Conservation (phyloP, 148 eudicot genomes). For the Rhododendron ovatum region DNA sequence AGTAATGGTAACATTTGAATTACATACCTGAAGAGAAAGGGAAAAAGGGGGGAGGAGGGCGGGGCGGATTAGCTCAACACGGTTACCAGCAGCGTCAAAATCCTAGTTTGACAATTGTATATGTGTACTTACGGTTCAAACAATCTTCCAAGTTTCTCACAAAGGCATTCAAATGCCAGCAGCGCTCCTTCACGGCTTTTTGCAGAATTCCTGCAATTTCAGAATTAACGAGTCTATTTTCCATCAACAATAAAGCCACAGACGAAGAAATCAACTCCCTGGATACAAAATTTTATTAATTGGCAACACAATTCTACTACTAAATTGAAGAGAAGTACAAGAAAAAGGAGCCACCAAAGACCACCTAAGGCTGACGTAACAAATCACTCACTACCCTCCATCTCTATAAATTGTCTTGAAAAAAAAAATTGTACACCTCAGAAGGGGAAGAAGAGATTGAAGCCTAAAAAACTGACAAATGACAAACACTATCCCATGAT, state of each 20-base stretch:
- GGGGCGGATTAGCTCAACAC: not conserved
- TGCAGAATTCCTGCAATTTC: constrained; percentile 69
- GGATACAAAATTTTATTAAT: not conserved
- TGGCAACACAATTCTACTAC: not conserved
- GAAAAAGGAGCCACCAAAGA: not conserved
- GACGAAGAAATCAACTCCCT: not conserved
- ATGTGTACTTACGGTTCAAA: constrained; percentile 82
- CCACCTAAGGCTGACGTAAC: not conserved
- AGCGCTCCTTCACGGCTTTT: constrained; percentile 89
- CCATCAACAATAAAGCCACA: not conserved
- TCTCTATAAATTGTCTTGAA: not conserved
- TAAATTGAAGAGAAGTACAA: not conserved
- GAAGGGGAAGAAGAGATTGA: not conserved
- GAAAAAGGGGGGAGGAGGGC: not conserved
- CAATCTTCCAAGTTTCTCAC: constrained; percentile 92
- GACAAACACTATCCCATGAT: not conserved
- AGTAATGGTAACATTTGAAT: constrained; percentile 88
- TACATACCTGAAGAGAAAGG: constrained; percentile 57
- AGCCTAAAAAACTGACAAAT: not conserved
- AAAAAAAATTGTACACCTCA: not conserved
- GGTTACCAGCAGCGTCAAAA: not conserved
- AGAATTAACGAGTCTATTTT: constrained; percentile 4
- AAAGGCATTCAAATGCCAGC: constrained; percentile 91
- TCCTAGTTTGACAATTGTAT: not conserved
- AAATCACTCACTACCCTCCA: not conserved